Base-by-base conservation (phyloP, 2,329 filamentous ascomycete genomes). In the Hawksworthiomyces lignivorus region DNA sequence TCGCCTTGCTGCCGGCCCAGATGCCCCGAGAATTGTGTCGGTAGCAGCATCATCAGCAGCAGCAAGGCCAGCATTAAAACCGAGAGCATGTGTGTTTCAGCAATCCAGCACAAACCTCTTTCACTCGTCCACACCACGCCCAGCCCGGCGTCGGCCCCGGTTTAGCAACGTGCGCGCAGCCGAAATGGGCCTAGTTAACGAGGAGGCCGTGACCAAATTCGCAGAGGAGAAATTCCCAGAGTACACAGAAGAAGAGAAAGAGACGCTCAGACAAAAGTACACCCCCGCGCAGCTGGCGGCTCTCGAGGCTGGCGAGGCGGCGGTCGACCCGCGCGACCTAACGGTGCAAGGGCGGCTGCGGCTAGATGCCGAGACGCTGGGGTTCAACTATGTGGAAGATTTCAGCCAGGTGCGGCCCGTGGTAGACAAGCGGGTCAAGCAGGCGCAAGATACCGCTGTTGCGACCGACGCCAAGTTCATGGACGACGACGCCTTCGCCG, bases 261-360 rank as follows among this genome's bases (percentile, higher is more conserved):
- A 72, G 46, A 55, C 64, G 17, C 70, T 95, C 44, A 63, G 64
- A 45, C 65, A 77, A 56, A 75, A 75, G 53, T 97, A 95, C 69
- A 85, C 87, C 0, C 73, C 81, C 14, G 78, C 83, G 59, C 90
- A 97, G 67, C 71, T 94, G 52, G 79, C 77, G 43, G 87, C 88
- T 44, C 79, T 97, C 58, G 73, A 84, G 63, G 84, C 84, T 36
- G 88, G 83, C 54, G 89, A 96, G 64, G 67, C 74, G 47, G 78
- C 84, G 51, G 80, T 96, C 59, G 73, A 84, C 56, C 68, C 82
- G 9, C 70, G 79, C 50, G 87, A 97, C 62, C 59, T 96, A 57
- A 71, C 82, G 31, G 70, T 77, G 26, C 84, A 92, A 64, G 85
- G 82, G 50, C 72, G 77, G 32, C 62, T 85, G 52, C 80, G 87